Base-by-base conservation (phyloP, 2,329 filamentous ascomycete genomes). In the Pezicula radicicola region DNA sequence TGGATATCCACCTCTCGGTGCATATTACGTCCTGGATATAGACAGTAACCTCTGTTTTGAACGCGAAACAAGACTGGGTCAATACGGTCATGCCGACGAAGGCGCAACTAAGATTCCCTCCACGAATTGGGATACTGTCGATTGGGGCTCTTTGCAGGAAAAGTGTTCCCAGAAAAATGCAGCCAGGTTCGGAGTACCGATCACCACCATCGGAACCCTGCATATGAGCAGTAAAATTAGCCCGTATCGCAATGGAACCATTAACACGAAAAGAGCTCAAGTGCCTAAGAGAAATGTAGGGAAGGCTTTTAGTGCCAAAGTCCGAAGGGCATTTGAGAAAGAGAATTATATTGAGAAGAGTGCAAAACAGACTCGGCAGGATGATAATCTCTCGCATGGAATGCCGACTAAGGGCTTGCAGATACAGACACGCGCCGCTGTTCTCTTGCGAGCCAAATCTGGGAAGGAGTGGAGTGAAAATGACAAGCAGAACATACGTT, bases 391-490 rank as follows among this genome's bases (percentile, higher is more conserved):
- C 7, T 33, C 7, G 21, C 42, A 45, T 16, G 42, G n/a, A 12
- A 45, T 45, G 42, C 10, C 42, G 6, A 45, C 42, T 2, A 2
- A 45, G 13, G 27, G 13, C n/a, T 10, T 45, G 12, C 21, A 30
- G 3, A 62, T 60, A 47, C 77, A 81, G 61, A 65, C 71, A 3
- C 79, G 90, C 35, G 91, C 88, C 0, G 90, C 88, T 1, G 69
- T 96, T 9, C 70, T 96, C 6, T 77, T 96, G 36, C 84, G 91
- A 36, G 86, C 88, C 0, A 93, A 88, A 75, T 83, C 81, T 30
- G 86, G 84, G 51, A 91, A 89, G 66, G 68, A 81, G 27, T 96
- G 91, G 67, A 89, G 85, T 27, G 80, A 88, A 39, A 89, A 93
- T 63, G 89, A 93, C 65, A 83, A 88, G 63, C 84, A 92, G 66